Conservation (phyloP, 768 basidiomycete species). For the Pisolithus albus region DNA sequence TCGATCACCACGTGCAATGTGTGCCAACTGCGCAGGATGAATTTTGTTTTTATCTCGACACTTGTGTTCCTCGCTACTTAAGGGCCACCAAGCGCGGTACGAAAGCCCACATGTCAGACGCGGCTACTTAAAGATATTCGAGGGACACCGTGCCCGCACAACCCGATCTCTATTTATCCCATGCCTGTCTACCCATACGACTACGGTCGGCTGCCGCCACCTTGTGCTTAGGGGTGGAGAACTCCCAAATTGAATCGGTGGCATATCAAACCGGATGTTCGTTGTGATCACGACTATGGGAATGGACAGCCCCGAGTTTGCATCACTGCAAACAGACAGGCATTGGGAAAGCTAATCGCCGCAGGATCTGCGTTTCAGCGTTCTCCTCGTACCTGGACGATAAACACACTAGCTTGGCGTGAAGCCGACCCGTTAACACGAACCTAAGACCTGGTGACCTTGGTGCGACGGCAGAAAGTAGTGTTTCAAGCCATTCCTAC, state of each 20-base stretch:
- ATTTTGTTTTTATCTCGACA: no score
- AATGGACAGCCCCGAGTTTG: not conserved
- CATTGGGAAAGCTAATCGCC: slow-evolving; percentile 1
- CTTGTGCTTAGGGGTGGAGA: no score
- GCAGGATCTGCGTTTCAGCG: not conserved
- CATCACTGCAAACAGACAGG: not conserved
- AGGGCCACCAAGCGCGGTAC: no score
- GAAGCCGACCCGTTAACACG: not conserved
- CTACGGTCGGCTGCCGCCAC: no score
- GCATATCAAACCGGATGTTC: no score
- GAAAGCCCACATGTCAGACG: no score
- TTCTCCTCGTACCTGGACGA: not conserved
- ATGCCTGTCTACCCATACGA: not conserved
- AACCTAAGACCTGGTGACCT: not conserved
- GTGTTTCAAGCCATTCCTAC: not conserved
- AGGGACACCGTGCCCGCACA: no score
- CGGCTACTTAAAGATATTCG: no score
- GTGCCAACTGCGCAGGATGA: no score
- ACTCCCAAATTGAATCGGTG: no score
- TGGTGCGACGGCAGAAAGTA: not conserved
- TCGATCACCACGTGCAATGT: not conserved
- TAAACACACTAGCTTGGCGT: not conserved
- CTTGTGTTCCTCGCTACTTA: no score
- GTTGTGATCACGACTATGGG: not conserved
- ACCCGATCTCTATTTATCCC: not conserved